phyloP scores from a whole-genome alignment of 2,329 filamentous ascomycete species.

The Coniochaeta prunicola region DNA sequence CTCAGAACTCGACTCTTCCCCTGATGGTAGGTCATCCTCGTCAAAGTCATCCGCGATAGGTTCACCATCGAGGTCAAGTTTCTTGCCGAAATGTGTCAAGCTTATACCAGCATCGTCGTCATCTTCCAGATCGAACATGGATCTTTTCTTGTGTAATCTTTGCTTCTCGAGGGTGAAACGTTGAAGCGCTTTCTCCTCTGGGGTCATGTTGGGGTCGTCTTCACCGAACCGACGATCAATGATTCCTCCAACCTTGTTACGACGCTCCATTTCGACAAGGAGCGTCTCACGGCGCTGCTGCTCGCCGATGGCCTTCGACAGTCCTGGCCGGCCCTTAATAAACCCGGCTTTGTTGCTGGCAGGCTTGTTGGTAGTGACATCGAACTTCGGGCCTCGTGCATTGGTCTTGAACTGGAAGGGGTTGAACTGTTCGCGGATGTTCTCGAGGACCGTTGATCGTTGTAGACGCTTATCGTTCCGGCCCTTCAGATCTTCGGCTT shows the following conservation, averaged over 20 bases:
- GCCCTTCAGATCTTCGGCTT: slow-evolving; percentile 57
- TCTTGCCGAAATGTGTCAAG: slow-evolving; percentile 79
- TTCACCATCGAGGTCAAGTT: slow-evolving; percentile 55
- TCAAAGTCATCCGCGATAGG: slow-evolving; percentile 65
- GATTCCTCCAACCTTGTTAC: slow-evolving; percentile 88
- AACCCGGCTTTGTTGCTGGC: slow-evolving; percentile 43
- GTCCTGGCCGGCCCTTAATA: slow-evolving; percentile 68
- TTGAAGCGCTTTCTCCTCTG: slow-evolving; percentile 86
- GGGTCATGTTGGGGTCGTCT: slow-evolving; percentile 86
- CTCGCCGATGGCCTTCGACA: slow-evolving; percentile 80
- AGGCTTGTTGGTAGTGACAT: slow-evolving; percentile 64
- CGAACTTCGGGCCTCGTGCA: slow-evolving; percentile 72
- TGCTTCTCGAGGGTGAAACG: slow-evolving; percentile 87
- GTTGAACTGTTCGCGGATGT: slow-evolving; percentile 94
- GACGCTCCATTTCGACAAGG: slow-evolving; percentile 79
- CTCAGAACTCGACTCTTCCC: slow-evolving; percentile 46
- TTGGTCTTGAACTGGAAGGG: slow-evolving; percentile 90
- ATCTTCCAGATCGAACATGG: slow-evolving; percentile 87
- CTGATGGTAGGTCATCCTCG: slow-evolving; percentile 61
- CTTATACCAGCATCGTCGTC: slow-evolving; percentile 51
- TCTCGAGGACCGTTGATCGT: slow-evolving; percentile 68
- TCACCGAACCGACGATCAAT: slow-evolving; percentile 93
- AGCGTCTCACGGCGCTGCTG: slow-evolving; percentile 68
- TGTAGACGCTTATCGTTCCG: slow-evolving; percentile 67
- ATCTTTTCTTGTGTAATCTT: slow-evolving; percentile 65